phyloP scores from a whole-genome alignment of 495 filamentous ascomycete genomes.

The Podospora conica region DNA sequence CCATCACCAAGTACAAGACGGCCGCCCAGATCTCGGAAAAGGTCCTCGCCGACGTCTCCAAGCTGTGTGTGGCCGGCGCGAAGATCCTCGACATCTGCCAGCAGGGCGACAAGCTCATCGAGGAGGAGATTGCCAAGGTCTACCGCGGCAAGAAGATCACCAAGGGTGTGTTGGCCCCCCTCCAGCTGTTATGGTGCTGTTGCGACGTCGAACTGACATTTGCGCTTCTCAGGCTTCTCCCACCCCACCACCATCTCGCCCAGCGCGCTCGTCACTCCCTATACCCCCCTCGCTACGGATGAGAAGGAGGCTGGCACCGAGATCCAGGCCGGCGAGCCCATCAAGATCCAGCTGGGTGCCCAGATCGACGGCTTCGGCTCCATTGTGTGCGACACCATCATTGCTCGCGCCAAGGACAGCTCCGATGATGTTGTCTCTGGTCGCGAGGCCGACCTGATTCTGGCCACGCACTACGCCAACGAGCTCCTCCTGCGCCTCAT shows the following conservation, averaged over 20 bases:
- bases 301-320: constrained; percentile 70
- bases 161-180: constrained; percentile 57
- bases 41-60: constrained; percentile 77
- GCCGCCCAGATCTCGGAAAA: constrained; percentile 91
- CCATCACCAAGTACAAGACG: constrained; percentile 97
- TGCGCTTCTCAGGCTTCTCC: constrained; percentile 56
- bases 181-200: not conserved
- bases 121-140: constrained; percentile 89
- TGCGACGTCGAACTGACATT: not conserved
- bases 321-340: constrained; percentile 74
- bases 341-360: constrained; percentile 95
- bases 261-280: constrained; percentile 89
- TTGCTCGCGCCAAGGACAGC: constrained; percentile 57
- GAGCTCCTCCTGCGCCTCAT: constrained; percentile 88
- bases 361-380: constrained; percentile 97
- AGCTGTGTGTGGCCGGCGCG: constrained; percentile 76
- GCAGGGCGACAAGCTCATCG: constrained; percentile 88
- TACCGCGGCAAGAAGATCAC: constrained; percentile 95
- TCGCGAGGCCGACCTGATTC: constrained; percentile 75
- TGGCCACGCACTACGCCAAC: constrained; percentile 91
- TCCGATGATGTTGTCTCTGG: constrained; percentile 56
- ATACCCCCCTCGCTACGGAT: constrained; percentile 85
- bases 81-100: constrained; percentile 92
- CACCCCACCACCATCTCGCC: constrained; percentile 97
- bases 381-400: constrained; percentile 89